Conservation (phyloP, 208 protist genomes). For the Phytomonas francai region DNA sequence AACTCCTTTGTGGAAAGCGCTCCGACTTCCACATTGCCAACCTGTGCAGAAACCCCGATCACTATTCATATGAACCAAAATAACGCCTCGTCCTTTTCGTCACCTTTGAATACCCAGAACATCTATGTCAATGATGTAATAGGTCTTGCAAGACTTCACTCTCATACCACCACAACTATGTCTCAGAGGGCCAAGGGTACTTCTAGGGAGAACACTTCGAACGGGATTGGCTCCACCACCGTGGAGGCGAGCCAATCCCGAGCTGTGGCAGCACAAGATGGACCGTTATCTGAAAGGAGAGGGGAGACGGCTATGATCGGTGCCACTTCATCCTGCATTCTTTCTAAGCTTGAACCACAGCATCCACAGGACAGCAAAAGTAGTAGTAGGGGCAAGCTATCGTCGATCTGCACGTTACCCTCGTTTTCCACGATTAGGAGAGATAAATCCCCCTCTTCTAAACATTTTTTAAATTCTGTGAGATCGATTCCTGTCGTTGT, state of each 20-base stretch:
- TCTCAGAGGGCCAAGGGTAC: neutral
- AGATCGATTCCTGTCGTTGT: neutral
- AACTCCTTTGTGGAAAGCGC: conserved; percentile 3
- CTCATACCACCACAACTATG: neutral
- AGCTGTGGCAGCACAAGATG: neutral
- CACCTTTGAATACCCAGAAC: neutral
- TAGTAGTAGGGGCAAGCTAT: neutral
- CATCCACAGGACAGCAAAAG: neutral
- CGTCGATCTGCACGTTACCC: neutral
- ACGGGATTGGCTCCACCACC: neutral
- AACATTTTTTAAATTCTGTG: neutral
- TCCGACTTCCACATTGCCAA: neutral
- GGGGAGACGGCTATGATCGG: neutral
- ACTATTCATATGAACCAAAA: neutral
- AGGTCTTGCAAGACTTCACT: neutral
- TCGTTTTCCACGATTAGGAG: neutral
- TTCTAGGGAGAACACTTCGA: neutral
- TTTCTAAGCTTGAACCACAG: neutral
- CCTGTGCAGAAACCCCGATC: neutral
- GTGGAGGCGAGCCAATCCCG: neutral
- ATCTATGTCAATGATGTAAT: neutral
- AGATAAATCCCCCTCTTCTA: neutral
- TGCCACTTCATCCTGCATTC: neutral
- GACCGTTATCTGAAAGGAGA: neutral
- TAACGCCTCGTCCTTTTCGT: neutral